Percentiles rank a stretch among this genome's conserved stretches.
phyloP scores from a whole-genome alignment of 345 rosid species.

The Firmiana major region DNA sequence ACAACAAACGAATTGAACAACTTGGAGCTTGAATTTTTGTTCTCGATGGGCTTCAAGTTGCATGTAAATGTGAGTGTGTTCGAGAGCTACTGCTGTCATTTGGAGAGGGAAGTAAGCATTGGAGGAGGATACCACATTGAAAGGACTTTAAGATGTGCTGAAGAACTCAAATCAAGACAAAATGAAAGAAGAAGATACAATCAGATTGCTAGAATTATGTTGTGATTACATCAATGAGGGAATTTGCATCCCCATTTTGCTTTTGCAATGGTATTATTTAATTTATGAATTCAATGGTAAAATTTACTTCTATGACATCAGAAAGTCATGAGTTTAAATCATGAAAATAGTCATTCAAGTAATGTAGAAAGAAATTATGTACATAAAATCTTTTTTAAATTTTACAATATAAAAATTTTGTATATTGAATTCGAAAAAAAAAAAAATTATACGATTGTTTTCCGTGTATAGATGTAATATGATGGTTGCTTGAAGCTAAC shows the following conservation, averaged over 20 bases:
- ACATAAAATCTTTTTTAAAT: too few species aligned
- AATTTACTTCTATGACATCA: too few species aligned
- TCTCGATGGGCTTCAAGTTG: conserved; percentile 83
- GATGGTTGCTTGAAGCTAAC: conserved; percentile 8
- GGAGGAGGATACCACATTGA: conserved; percentile 93
- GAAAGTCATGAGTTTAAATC: too few species aligned
- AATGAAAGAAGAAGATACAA: conserved; percentile 34
- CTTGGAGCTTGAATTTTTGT: conserved; percentile 73
- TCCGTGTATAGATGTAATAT: conserved; percentile 18
- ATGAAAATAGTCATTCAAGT: too few species aligned
- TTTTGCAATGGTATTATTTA: background rate
- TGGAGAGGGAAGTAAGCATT: conserved; percentile 82
- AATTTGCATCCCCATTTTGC: background rate
- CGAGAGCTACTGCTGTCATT: conserved; percentile 83
- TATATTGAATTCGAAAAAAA: too few species aligned
- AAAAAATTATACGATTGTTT: background rate
- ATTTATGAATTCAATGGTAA: too few species aligned
- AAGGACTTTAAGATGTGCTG: conserved; percentile 73
- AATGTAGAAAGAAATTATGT: too few species aligned
- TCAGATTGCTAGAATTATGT: conserved; percentile 57
- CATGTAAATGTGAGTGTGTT: conserved; percentile 89
- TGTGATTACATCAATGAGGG: conserved; percentile 22
- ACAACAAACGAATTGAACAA: conserved; percentile 62
- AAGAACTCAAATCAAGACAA: conserved; percentile 73
- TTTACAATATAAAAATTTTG: too few species aligned